phyloP scores from a whole-genome alignment of 2,329 filamentous ascomycete species.

The Fusarium cyanostomum region DNA sequence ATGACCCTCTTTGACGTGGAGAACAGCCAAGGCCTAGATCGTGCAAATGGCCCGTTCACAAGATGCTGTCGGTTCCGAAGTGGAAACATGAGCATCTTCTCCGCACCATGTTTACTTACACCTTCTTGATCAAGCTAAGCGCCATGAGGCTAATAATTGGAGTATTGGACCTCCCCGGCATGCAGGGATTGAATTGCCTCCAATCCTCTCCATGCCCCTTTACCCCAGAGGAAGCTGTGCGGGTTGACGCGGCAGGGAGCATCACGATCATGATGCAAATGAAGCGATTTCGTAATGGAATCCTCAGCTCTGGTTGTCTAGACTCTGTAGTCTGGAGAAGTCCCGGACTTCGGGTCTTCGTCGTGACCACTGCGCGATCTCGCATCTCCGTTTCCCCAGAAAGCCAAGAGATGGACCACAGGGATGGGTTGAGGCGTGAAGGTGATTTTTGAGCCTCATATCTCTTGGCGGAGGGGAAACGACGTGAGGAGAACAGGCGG shows the following conservation, averaged over 20 bases:
- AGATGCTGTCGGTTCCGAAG: conserved; percentile 27
- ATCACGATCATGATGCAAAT: conserved; percentile 14
- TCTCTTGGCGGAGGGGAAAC: conserved; percentile 29
- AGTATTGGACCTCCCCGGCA: conserved; percentile 30
- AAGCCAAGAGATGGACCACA: conserved; percentile 26
- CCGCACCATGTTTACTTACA: conserved; percentile 27
- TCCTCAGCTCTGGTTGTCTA: conserved; percentile 17
- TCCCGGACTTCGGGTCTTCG: conserved; percentile 30
- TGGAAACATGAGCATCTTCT: conserved; percentile 27
- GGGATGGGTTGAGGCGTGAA: neutral
- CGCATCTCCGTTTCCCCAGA: conserved; percentile 30
- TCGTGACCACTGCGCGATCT: conserved; percentile 11
- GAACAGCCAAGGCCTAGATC: conserved; percentile 31
- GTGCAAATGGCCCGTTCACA: neutral
- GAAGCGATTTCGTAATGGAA: conserved; percentile 38
- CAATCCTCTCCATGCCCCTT: conserved; percentile 1
- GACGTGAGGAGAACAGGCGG: neutral
- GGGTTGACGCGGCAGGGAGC: neutral
- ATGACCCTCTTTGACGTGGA: no score
- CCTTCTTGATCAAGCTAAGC: conserved; percentile 32
- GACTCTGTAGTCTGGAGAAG: conserved; percentile 33
- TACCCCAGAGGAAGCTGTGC: conserved; percentile 23
- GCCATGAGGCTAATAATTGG: conserved; percentile 33
- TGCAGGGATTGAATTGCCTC: conserved; percentile 20
- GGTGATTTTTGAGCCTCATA: conserved; percentile 23